Percentiles rank a stretch among this genome's conserved stretches.
phyloP scores from a whole-genome alignment of 345 rosid genomes.

The Passiflora organensis region DNA sequence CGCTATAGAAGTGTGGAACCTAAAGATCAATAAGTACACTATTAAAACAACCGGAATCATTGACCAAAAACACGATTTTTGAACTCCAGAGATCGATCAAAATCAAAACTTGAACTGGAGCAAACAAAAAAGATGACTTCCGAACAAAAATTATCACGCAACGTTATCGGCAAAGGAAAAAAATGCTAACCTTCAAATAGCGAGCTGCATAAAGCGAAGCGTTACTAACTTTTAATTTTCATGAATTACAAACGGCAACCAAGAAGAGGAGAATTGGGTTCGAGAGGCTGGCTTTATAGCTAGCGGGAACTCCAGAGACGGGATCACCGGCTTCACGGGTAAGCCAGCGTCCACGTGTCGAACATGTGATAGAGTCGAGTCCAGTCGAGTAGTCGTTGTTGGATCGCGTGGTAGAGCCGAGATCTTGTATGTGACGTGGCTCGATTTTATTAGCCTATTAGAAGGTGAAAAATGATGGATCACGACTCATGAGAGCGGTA shows the following conservation, averaged over 20 bases:
- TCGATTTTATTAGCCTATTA: background rate
- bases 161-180: background rate
- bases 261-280: background rate
- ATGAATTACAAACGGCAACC: conserved; percentile 16
- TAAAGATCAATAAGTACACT: conserved; percentile 22
- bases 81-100: conserved; percentile 26
- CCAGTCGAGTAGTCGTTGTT: conserved; percentile 22
- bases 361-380: background rate
- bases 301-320: conserved; percentile 42
- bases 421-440: conserved; percentile 21
- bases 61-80: conserved; percentile 8
- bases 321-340: conserved; percentile 40
- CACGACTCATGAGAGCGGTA: conserved; percentile 4
- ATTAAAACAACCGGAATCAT: background rate
- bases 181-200: conserved; percentile 34
- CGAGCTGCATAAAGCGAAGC: conserved; percentile 31
- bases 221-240: conserved; percentile 26
- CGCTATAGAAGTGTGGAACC: background rate
- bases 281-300: conserved; percentile 36
- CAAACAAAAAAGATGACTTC: background rate
- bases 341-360: conserved; percentile 30
- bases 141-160: background rate
- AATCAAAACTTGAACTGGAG: background rate
- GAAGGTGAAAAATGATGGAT: conserved; percentile 7
- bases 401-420: conserved; percentile 31